Evolutionary conservation across 2,329 filamentous ascomycete species (phyloP).

Genomic region (Venturia asperata): DNA sequence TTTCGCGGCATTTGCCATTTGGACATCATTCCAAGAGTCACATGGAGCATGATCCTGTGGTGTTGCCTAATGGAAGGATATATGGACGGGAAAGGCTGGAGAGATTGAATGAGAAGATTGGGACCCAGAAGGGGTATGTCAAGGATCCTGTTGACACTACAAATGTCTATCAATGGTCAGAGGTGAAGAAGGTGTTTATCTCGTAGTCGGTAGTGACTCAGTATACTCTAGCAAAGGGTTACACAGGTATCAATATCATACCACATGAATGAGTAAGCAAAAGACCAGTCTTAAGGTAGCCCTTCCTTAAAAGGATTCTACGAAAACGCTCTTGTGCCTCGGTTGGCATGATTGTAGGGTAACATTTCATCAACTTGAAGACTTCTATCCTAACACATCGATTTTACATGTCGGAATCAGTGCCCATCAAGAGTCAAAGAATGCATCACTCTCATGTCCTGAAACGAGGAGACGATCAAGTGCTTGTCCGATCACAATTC

Average conservation of each 20-base stretch:
- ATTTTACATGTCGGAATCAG: too few relatives aligned
- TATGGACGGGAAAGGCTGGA: conserved; percentile 71
- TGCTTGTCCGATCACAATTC: too few relatives aligned
- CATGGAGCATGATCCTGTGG: conserved; percentile 77
- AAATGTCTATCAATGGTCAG: conserved; percentile 53
- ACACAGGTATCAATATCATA: not conserved
- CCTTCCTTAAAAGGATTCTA: too few relatives aligned
- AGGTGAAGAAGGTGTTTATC: conserved; percentile 87
- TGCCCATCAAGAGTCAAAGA: too few relatives aligned
- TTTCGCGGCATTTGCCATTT: conserved; percentile 83
- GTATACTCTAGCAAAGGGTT: not conserved
- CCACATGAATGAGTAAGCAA: not conserved
- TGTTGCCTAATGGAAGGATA: conserved; percentile 80
- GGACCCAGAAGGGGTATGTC: conserved; percentile 57
- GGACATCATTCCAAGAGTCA: conserved; percentile 92
- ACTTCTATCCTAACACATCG: too few relatives aligned
- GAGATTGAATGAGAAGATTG: conserved; percentile 72
- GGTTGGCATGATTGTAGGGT: too few relatives aligned
- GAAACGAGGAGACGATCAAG: too few relatives aligned
- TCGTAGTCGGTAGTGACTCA: not conserved
- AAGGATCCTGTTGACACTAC: conserved; percentile 65
- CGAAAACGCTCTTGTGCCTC: too few relatives aligned
- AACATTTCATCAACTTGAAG: too few relatives aligned
- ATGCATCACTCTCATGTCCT: too few relatives aligned
- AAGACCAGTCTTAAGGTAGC: not conserved